A percentile compares a stretch with the other conserved stretches of the same genome.
Conservation (phyloP, 441 rosid species). For the Populus hybrid region DNA sequence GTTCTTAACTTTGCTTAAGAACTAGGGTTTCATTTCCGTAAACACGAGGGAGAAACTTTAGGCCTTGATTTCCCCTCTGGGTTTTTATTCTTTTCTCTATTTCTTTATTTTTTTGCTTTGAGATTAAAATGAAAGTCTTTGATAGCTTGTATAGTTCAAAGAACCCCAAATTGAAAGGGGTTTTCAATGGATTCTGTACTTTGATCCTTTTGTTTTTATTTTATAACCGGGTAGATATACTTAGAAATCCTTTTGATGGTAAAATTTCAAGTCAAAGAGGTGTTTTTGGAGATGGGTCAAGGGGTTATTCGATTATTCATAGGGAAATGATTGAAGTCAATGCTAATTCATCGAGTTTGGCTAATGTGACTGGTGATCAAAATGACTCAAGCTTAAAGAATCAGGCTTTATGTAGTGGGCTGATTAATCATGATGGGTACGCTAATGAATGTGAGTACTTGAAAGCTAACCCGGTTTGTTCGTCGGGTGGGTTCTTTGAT, state of each 20-base stretch:
- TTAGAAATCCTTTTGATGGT: slow-evolving; percentile 33
- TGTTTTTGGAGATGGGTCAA: slow-evolving; percentile 24
- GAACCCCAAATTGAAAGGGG: slow-evolving; percentile 48
- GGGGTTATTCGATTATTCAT: slow-evolving; percentile 32
- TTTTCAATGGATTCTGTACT: slow-evolving; percentile 56
- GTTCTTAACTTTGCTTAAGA: background rate
- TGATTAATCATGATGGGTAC: slow-evolving; percentile 31
- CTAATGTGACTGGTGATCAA: slow-evolving; percentile 23
- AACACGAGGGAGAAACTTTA: slow-evolving; percentile 28
- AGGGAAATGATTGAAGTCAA: slow-evolving; percentile 43
- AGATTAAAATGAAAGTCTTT: slow-evolving; percentile 31
- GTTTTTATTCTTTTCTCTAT: slow-evolving; percentile 2
- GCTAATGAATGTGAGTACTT: slow-evolving; percentile 49
- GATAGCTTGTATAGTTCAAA: slow-evolving; percentile 29
- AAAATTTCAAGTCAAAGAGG: slow-evolving; percentile 13
- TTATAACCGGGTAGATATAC: slow-evolving; percentile 31
- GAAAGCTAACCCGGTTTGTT: slow-evolving; percentile 64
- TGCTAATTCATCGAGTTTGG: slow-evolving; percentile 25
- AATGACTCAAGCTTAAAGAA: slow-evolving; percentile 24
- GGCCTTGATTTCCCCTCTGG: slow-evolving; percentile 7
- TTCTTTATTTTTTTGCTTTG: background rate
- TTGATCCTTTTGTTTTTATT: slow-evolving; percentile 46
- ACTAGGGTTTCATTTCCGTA: slow-evolving; percentile 29
- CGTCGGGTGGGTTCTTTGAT: slow-evolving; percentile 68
- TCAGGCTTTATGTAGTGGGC: slow-evolving; percentile 31